Base-by-base conservation (phyloP, 2,329 filamentous ascomycete species). In the Pyricularia sp. region DNA sequence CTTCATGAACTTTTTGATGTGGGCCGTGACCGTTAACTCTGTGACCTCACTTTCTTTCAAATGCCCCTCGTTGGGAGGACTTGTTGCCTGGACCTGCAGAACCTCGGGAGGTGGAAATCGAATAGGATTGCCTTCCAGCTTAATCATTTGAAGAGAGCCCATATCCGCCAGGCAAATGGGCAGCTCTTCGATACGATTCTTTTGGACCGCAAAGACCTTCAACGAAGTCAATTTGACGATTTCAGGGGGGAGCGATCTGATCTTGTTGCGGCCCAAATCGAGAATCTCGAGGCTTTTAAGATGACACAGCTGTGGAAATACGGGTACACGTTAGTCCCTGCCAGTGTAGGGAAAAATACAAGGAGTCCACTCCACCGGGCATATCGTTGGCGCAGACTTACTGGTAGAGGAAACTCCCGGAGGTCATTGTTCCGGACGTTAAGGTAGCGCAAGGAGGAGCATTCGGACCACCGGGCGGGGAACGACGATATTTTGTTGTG, bases 221-320 rank as follows among this genome's bases (percentile, higher is more conserved):
- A 98, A 82, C 1, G 92, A 97, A 5, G 89, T 90, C 74, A 98
- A 83, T 75, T 89, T 92, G 70, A 86, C 87, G 71, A 97, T 92
- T 68, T 94, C 91, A 65, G 90, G 87, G 0, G 94, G 93, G 1
- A 98, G 85, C 11, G 86, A 82, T 65, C 86, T 87, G 71, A 98
- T 88, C 77, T 91, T 92, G 77, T 98, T 98, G 74, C 92, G 88
- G 77, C 93, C 94, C 68, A 98, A 85, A 79, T 98, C 94, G 71
- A 98, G 86, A 70, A 97, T 97, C 79, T 98, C 94, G 69, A 98
- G 86, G 42, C 93, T 91, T 68, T 88, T 90, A 71, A 98, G 85
- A 78, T 93, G 89, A 77, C 94, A 94, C 70, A 98, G 87, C 93
- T 97, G 76, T 67, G 59, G 30, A 69, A 14, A 36, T 68, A n/a